Conservation (phyloP, 2,329 filamentous ascomycete species). For the Chaetomiaceae sp. region DNA sequence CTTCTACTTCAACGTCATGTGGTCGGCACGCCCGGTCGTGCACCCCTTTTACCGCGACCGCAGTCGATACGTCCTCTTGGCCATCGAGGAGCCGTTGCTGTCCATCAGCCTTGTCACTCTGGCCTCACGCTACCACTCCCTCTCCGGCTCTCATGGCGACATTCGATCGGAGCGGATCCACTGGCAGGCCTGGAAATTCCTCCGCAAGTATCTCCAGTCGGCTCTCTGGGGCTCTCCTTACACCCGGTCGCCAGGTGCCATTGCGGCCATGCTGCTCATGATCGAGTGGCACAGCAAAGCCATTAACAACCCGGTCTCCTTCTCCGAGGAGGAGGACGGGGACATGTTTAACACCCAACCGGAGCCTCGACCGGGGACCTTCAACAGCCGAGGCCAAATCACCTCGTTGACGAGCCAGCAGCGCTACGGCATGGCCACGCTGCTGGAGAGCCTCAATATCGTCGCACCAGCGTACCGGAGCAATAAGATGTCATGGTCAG, state of each 20-base stretch:
- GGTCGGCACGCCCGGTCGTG: not conserved
- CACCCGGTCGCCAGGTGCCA: not conserved
- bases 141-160: not conserved
- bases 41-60: not conserved
- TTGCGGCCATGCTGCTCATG: conserved; percentile 1
- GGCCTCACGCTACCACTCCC: not conserved
- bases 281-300: conserved; percentile 1
- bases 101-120: not conserved
- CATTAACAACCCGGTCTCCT: not conserved
- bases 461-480: not conserved
- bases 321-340: not conserved
- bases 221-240: not conserved
- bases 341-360: not conserved
- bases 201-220: not conserved
- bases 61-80: not conserved
- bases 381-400: not conserved
- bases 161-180: not conserved
- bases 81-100: not conserved
- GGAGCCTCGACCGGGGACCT: not conserved
- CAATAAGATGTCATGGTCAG: conserved; percentile 1
- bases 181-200: conserved; percentile 1
- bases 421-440: not conserved
- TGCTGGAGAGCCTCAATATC: conserved; percentile 1
- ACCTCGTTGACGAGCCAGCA: not conserved
- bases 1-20: conserved; percentile 3